A percentile compares a stretch with the other conserved stretches of the same genome.
These are phyloP conservation scores for Macrophomina phaseolina DNA, from an alignment of 2,329 filamentous ascomycete genomes.

Conservation along the genomic window DNA sequence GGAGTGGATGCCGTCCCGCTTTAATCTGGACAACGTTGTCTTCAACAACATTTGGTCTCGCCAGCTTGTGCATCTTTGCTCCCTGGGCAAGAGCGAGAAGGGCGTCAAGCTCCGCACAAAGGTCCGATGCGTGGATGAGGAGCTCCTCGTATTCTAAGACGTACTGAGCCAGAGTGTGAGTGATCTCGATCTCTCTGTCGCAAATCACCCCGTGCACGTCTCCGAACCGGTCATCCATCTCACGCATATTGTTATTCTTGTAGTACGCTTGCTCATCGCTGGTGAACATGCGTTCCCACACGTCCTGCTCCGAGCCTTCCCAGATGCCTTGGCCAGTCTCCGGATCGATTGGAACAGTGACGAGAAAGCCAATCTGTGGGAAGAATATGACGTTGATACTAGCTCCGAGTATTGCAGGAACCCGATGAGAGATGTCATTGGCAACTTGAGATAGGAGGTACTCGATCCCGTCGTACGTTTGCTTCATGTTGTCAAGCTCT, in stretches of 20 bases:
- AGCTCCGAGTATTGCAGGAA: slow-evolving; percentile 64
- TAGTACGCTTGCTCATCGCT: slow-evolving; percentile 74
- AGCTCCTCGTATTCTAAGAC: slow-evolving; percentile 72
- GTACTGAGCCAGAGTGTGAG: slow-evolving; percentile 74
- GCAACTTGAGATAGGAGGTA: slow-evolving; percentile 73
- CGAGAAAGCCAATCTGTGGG: slow-evolving; percentile 89
- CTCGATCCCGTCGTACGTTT: slow-evolving; percentile 77
- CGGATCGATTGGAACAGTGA: slow-evolving; percentile 70
- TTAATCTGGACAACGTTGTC: slow-evolving; percentile 75
- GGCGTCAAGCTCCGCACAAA: slow-evolving; percentile 84
- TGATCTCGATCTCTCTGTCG: slow-evolving; percentile 87
- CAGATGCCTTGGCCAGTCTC: slow-evolving; percentile 66
- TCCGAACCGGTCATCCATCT: slow-evolving; percentile 81
- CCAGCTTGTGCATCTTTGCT: slow-evolving; percentile 75
- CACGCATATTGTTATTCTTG: slow-evolving; percentile 81
- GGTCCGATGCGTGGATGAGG: slow-evolving; percentile 73
- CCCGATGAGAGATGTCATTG: slow-evolving; percentile 63
- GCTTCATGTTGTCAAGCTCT: slow-evolving; percentile 78
- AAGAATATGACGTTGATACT: slow-evolving; percentile 83
- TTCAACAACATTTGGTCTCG: slow-evolving; percentile 70
- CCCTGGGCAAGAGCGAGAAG: slow-evolving; percentile 79
- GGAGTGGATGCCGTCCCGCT: slow-evolving; percentile 81
- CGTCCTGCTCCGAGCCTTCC: slow-evolving; percentile 63
- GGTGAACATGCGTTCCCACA: slow-evolving; percentile 80
- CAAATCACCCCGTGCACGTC: slow-evolving; percentile 86